Evolutionary conservation across 495 filamentous ascomycete genomes (phyloP), one percentile per base, ranked within the genome.

Genomic region (Diplogelasinospora grovesii): DNA sequence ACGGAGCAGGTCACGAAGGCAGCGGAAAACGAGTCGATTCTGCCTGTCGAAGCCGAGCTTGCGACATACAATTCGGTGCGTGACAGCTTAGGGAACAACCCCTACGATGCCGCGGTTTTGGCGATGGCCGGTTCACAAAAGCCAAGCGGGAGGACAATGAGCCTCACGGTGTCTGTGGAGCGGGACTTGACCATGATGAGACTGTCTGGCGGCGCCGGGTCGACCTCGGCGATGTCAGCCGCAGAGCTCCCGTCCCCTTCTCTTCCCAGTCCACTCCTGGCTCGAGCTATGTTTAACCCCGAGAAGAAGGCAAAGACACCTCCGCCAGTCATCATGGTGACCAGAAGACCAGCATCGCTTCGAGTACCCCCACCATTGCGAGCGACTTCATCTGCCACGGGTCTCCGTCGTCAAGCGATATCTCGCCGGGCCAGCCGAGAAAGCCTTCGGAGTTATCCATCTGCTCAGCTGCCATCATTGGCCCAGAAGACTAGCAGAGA

Each of bases 381-480:
- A 16, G 41, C 65, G 8, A 59, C 55, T 19, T 66, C 65, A 14
- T 66, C 60, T 7, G 42, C 59, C 35, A 25, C 57, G 40, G 36
- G 59, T 43, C 43, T 58, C 18, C 44, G 41, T 24, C 61, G 50
- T 22, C 49, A 46, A 29, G 36, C n/a, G n/a, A n/a, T n/a, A n/a
- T n/a, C n/a, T n/a, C n/a, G n/a, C n/a, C n/a, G n/a, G n/a, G n/a
- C 49, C 9, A 65, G 64, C 31, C 56, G 58, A 9, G 65, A 69
- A 32, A 60, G 52, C 27, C 41, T 63, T 33, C 51, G 48, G 22
- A 54, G 52, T 39, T 45, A 57, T 20, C 41, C 55, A 21, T 39
- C 51, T 31, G 29, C 38, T 10, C 52, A 56, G 2, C 15, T 43
- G 25, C 16, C 30, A 18, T 14, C n/a, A n/a, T n/a, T 52, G 21